These are phyloP conservation scores for Pestalotiopsis sp. DNA, from an alignment of 2,329 filamentous ascomycete genomes.

Conservation along the genomic window DNA sequence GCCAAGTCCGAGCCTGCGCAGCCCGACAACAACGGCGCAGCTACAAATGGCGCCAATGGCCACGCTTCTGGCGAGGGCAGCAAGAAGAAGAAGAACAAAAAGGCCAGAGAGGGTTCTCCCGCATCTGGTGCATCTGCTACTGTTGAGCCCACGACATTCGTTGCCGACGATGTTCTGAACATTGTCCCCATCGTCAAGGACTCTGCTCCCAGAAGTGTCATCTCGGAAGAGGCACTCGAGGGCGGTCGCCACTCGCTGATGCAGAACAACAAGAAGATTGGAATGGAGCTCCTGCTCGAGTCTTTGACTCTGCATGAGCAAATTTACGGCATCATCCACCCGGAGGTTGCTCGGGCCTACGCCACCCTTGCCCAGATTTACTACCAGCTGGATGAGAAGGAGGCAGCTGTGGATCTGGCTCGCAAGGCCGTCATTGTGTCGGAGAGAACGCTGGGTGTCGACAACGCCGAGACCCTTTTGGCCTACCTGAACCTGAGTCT, in stretches of 20 bases:
- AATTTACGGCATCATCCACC: constrained; percentile 96
- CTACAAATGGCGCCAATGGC: constrained; percentile 38
- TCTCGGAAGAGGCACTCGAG: constrained; percentile 94
- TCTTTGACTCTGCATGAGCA: constrained; percentile 96
- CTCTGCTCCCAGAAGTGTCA: constrained; percentile 82
- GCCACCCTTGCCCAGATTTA: constrained; percentile 94
- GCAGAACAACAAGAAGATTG: constrained; percentile 92
- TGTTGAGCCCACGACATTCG: constrained; percentile 62
- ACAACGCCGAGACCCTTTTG: constrained; percentile 89
- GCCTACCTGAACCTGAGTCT: constrained; percentile 95
- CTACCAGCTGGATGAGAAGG: constrained; percentile 97
- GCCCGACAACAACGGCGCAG: constrained; percentile 25
- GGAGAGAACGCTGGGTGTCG: constrained; percentile 89
- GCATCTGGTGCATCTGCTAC: constrained; percentile 43
- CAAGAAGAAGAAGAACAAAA: constrained; percentile 65
- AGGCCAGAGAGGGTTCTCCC: constrained; percentile 54
- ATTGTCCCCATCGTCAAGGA: constrained; percentile 95
- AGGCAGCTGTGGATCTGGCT: constrained; percentile 89
- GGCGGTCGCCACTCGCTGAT: constrained; percentile 95
- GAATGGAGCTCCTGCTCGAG: constrained; percentile 93
- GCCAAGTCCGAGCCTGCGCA: constrained; percentile 28
- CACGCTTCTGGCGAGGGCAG: constrained; percentile 44
- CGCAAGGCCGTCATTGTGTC: constrained; percentile 96
- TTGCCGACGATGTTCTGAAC: constrained; percentile 83
- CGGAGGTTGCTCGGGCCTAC: constrained; percentile 93